Conservation (phyloP, 2,329 filamentous ascomycete species). For the Nigrograna mackinnonii region DNA sequence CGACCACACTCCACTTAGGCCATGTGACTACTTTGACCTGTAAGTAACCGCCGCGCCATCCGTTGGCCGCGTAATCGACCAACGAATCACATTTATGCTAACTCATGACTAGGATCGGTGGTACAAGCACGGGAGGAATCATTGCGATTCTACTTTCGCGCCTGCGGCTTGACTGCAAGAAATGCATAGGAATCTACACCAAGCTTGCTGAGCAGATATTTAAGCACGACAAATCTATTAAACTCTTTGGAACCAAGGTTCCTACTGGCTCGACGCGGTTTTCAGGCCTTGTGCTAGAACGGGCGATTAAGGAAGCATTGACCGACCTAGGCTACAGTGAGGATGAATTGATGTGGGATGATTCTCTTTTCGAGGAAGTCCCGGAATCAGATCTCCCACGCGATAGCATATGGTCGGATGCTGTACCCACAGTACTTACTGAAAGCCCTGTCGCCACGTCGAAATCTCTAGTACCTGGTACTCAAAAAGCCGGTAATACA, state of each 20-base stretch:
- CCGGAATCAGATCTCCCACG: constrained; percentile 25
- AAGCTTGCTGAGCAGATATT: constrained; percentile 42
- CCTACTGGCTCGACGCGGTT: constrained; percentile 40
- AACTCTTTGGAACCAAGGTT: constrained; percentile 37
- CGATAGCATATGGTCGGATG: constrained; percentile 41
- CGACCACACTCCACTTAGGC: constrained; percentile 33
- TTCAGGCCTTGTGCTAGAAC: constrained; percentile 39
- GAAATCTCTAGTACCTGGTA: constrained; percentile 17
- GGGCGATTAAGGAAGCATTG: constrained; percentile 39
- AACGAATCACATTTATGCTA: too few species aligned
- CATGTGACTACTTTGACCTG: constrained; percentile 46
- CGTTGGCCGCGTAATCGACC: too few species aligned
- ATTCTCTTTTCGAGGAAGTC: constrained; percentile 41
- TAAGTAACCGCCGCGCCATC: constrained; percentile 10
- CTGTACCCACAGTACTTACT: constrained; percentile 19
- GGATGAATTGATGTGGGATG: constrained; percentile 45
- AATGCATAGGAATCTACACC: constrained; percentile 42
- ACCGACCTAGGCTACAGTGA: constrained; percentile 34
- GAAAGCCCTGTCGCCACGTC: constrained; percentile 29
- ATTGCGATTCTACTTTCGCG: constrained; percentile 45
- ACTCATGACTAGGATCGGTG: constrained; percentile 29
- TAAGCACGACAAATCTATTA: constrained; percentile 40
- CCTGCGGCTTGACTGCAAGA: constrained; percentile 38
- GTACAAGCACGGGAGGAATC: constrained; percentile 45
- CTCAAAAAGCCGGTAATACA: constrained; percentile 4